A percentile compares a stretch with the other conserved stretches of the same genome.
phyloP scores from a whole-genome alignment of 345 rosid species.

The thale cress (Arabidopsis thaliana) region DNA sequence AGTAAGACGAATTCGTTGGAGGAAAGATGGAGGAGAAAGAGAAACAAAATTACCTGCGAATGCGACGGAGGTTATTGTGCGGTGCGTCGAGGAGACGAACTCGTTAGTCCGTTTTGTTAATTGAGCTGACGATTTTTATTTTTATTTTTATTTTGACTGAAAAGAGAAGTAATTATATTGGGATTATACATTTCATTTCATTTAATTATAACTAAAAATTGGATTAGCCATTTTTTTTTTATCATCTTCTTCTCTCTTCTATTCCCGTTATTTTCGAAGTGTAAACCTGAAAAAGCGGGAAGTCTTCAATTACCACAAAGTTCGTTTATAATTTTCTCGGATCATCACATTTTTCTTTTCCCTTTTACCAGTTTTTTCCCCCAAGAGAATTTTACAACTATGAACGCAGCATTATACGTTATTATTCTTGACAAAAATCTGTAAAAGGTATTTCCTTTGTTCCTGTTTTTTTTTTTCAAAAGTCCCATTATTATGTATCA shows the following conservation, averaged over 20 bases:
- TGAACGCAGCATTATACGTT: constrained; percentile 19
- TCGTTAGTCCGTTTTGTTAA: constrained; percentile 12
- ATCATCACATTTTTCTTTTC: constrained; percentile 43
- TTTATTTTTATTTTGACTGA: neutral
- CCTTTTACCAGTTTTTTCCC: constrained; percentile 16
- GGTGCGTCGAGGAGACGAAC: constrained; percentile 10
- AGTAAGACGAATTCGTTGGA: constrained; percentile 9
- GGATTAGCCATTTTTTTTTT: neutral
- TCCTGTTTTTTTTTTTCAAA: neutral
- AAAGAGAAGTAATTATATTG: neutral
- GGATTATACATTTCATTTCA: neutral
- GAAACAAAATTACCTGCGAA: neutral
- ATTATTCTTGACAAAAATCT: constrained; percentile 27
- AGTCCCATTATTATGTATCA: constrained; percentile 7
- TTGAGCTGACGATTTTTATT: neutral
- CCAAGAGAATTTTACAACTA: constrained; percentile 12
- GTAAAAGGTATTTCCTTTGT: constrained; percentile 25
- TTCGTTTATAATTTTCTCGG: constrained; percentile 46
- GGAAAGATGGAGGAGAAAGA: neutral
- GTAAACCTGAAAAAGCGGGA: constrained; percentile 43
- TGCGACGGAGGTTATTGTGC: neutral
- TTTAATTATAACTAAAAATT: neutral
- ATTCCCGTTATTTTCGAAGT: constrained; percentile 1
- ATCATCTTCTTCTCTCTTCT: constrained; percentile 6
- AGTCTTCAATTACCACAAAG: constrained; percentile 42